Evolutionary conservation across 78 protist species (phyloP), one percentile per base, ranked within the genome.

Genomic region (slime mould (Dictyostelium discoideum)): DNA sequence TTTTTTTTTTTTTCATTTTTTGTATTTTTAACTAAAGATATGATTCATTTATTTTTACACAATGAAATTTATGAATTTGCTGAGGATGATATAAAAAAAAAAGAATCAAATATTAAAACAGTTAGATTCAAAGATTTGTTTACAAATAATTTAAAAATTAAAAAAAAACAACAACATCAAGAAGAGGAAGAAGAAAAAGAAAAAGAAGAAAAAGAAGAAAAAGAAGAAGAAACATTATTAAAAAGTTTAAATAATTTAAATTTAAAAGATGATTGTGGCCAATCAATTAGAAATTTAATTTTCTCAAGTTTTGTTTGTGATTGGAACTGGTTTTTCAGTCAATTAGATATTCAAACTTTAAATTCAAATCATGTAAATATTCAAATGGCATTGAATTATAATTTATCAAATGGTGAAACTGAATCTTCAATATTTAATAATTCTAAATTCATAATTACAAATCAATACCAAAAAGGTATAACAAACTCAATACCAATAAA

Each of bases 301-400:
- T 4, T 73, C 5, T 73, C 92, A 4, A 85, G 69, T 73, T 85
- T 29, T 85, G 92, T 85, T 24, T 72, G 81, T 48, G 92, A 85
- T 73, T 85, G 92, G 92, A 2, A 10, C 57, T 85, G 92, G 92
- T 85, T 85, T 42, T 16, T 39, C 1, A 85, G 37, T 11, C 63
- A 85, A 18, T 37, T 85, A 0, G 26, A 83, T 72, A 13, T 29
- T 26, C 29, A 40, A 6, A 11, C n/a, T 1, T 37, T 46, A 37
- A 57, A 29, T 3, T 13, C 20, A 57, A 22, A 85, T 48, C 13
- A 39, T 65, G 82, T 50, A 7, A 26, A 9, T 29, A 18, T 44
- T 39, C 81, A 72, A 16, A 22, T 73, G 29, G 81, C 77, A 24
- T 37, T 72, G 14, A 72, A 73, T 48, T 46, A 85, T 50, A 74